Evolutionary conservation across 768 basidiomycete species (phyloP), one percentile per base, ranked within the genome.

Genomic region (Pleurotus citrinopileatus): DNA sequence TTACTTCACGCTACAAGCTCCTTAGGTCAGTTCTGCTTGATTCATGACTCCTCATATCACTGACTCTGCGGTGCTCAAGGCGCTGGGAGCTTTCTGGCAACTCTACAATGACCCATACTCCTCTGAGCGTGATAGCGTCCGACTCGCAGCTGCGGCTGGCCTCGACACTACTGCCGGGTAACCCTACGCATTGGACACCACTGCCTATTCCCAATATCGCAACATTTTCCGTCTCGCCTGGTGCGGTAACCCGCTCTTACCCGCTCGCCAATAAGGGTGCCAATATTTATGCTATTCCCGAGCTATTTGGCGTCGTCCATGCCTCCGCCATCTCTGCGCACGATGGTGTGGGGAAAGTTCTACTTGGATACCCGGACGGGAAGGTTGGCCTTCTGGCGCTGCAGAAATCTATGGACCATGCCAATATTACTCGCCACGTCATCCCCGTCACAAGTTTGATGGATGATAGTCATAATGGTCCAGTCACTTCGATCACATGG

Each of bases 301-400:
- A 91, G 60, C 86, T 91, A 57, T 76, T 80, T 1, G 87, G 88
- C 2, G 75, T 89, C 48, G 76, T 90, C 9, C 80, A 84, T 12
- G 65, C 75, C 0, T 86, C 84, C 55, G 69, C 74, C 3, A 67
- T 91, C 20, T 61, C 77, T 15, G 84, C 87, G 0, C 79, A 82
- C 22, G 85, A 86, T 3, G 80, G 80, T 3, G 83, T 84, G 0
- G 89, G 81, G 8, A 82, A 81, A 52, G 73, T 89, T 10, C 69
- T 82, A 4, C 93, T 91, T 91, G 91, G 90, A 3, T 86, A 82
- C 60, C 70, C 74, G 22, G 80, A 77, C 45, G 91, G 91, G 25
- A 82, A 84, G 52, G 77, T 94, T 6, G 77, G 83, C 0, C 72
- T 89, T 26, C 81, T 84, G 42, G 73, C 73, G 3, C 82, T 82